These are phyloP conservation scores for maize (Zea mays) DNA, from an alignment of 176 grass and related monocot species.

Conservation along the genomic window DNA sequence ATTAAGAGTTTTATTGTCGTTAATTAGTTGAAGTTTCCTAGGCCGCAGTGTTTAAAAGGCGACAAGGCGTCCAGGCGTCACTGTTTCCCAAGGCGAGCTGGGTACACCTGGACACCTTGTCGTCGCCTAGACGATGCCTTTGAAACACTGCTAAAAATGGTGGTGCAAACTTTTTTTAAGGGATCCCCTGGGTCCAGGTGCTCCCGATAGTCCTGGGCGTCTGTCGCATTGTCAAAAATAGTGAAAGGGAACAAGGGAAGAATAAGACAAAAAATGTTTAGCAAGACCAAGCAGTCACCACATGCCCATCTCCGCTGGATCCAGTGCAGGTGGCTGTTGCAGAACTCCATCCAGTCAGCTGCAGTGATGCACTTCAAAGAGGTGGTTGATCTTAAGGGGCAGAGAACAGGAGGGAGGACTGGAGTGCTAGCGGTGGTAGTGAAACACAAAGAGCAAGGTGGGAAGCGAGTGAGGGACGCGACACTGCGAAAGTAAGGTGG, in stretches of 20 bases:
- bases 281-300: neutral
- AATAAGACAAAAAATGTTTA: neutral
- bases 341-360: neutral
- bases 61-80: no score
- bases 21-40: neutral
- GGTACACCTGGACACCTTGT: no score
- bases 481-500: neutral
- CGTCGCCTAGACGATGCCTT: no score
- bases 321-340: neutral
- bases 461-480: neutral
- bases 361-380: neutral
- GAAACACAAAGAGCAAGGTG: neutral
- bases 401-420: neutral
- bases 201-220: neutral
- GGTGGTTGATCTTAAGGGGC: neutral
- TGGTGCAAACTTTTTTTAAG: constrained; percentile 1
- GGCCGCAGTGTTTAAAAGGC: neutral
- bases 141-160: neutral
- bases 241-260: neutral
- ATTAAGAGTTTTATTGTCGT: constrained; percentile 28
- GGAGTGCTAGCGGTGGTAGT: neutral
- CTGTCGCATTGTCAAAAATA: neutral
- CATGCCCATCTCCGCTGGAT: neutral
- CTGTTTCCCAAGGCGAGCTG: no score
- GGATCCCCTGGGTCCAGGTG: neutral